Base-by-base conservation (phyloP, 2,329 filamentous ascomycete genomes). In the Amylocarpus encephaloides region DNA sequence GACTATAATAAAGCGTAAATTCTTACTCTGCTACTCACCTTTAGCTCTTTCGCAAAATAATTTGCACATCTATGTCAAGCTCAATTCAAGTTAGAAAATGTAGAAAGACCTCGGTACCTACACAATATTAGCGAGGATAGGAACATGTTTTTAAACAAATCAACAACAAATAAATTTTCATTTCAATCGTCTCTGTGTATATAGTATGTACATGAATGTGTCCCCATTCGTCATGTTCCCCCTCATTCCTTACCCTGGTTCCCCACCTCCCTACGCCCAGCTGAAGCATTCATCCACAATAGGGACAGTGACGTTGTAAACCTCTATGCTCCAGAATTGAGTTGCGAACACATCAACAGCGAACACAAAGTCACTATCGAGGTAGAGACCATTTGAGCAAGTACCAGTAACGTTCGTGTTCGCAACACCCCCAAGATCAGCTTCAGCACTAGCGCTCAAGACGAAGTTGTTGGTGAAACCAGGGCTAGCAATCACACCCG, bases 401-500 rank as follows among this genome's bases (percentile, higher is more conserved):
- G 54, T 56, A 30, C 46, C 52, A 11, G 44, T 52, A n/a, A 35
- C 49, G 15, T 53, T 59, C 19, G 56, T 46, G 4, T 57, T 51
- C 54, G 50, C 49, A 43, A 57, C 39, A 39, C 59, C 50, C 32
- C 46, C 52, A 38, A 51, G 34, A 51, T 59, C 59, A 6, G 61
- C 53, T 30, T 59, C 50, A 51, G 66, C 63, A 38, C 57, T 53
- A 0, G 61, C 61, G 32, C 57, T 55, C 3, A 68, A 58, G 10
- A 55, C 57, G 52, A 72, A 67, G 12, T 62, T 61, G 56, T 71
- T 71, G 40, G 64, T 57, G 52, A 71, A 66, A 22, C 64, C 65
- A 5, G 70, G 67, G 5, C 58, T 61, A 2, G 67, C 67, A 1
- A 66, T 68, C 32, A 72, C 46, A 7, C 70, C 70, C n/a, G 64